phyloP scores from a whole-genome alignment of 2,329 filamentous ascomycete genomes.

The Beauveria caledonica region DNA sequence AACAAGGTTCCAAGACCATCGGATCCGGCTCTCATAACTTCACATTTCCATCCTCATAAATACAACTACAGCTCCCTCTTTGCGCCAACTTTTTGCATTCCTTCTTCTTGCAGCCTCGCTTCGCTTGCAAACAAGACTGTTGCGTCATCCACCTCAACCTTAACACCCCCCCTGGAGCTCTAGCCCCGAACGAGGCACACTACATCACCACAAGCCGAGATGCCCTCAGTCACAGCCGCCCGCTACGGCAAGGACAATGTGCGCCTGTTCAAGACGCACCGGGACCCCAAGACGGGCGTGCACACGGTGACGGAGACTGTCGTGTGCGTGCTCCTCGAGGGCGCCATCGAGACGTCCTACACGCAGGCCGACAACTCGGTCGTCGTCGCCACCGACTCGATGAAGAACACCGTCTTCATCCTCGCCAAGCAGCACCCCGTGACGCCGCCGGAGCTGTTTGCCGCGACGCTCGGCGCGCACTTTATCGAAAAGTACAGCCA shows the following conservation, averaged over 20 bases:
- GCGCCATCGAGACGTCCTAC: slow-evolving; percentile 84
- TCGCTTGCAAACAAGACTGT: background rate
- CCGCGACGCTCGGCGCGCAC: slow-evolving; percentile 74
- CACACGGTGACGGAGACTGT: slow-evolving; percentile 94
- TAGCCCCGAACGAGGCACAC: background rate
- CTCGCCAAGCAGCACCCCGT: slow-evolving; percentile 90
- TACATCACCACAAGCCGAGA: slow-evolving; percentile 24
- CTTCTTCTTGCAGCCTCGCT: background rate
- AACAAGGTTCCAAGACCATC: slow-evolving; percentile 1
- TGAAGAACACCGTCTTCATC: slow-evolving; percentile 97
- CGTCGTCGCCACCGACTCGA: slow-evolving; percentile 91
- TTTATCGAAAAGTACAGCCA: slow-evolving; percentile 84
- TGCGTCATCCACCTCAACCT: background rate
- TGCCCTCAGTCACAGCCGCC: slow-evolving; percentile 53
- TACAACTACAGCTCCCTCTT: background rate
- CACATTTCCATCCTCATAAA: background rate
- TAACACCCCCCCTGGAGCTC: background rate
- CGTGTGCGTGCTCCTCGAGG: slow-evolving; percentile 85
- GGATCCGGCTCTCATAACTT: background rate
- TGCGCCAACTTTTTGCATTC: background rate
- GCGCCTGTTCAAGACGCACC: slow-evolving; percentile 90
- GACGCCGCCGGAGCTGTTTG: slow-evolving; percentile 87
- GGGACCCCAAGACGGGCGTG: slow-evolving; percentile 63
- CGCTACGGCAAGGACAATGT: slow-evolving; percentile 96
- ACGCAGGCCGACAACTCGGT: slow-evolving; percentile 90